phyloP scores from a whole-genome alignment of 805 yeast genomes.

The Cephaloascus fragrans region DNA sequence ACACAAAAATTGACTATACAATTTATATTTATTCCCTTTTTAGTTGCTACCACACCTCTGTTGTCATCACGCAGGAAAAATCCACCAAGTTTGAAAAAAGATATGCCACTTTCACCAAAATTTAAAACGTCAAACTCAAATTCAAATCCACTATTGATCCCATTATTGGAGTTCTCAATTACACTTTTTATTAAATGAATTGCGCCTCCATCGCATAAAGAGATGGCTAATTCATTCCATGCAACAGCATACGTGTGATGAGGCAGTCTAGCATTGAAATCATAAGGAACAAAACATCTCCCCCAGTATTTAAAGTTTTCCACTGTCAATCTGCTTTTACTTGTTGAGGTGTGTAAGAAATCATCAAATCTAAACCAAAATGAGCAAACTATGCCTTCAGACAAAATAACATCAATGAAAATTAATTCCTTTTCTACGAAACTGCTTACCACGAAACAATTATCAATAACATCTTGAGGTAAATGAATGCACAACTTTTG shows the following conservation, averaged over 20 bases:
- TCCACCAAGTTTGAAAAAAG: conserved; percentile 26
- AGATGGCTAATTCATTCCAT: conserved; percentile 35
- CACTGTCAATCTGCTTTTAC: background rate
- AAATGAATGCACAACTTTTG: conserved; percentile 26
- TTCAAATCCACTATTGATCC: conserved; percentile 14
- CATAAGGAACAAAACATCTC: conserved; percentile 56
- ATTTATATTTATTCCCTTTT: conserved; percentile 23
- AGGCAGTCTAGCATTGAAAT: conserved; percentile 49
- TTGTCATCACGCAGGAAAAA: conserved; percentile 19
- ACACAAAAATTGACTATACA: conserved; percentile 2
- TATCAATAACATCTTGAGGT: conserved; percentile 22
- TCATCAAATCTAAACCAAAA: conserved; percentile 30
- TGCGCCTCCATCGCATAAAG: conserved; percentile 72
- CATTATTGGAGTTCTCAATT: conserved; percentile 2
- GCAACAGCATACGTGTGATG: conserved; percentile 40
- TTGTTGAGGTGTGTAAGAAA: conserved; percentile 15
- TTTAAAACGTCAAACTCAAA: conserved; percentile 29
- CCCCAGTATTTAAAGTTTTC: conserved; percentile 47
- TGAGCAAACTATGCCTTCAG: conserved; percentile 41
- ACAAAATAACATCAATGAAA: conserved; percentile 46
- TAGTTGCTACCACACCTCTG: conserved; percentile 26
- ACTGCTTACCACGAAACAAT: conserved; percentile 27
- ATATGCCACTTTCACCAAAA: conserved; percentile 50
- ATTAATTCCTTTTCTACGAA: conserved; percentile 17
- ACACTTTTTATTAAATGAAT: conserved; percentile 42